Evolutionary conservation across 2,329 filamentous ascomycete species (phyloP), one percentile per base, ranked within the genome.

Genomic region (Aureobasidium sp.): DNA sequence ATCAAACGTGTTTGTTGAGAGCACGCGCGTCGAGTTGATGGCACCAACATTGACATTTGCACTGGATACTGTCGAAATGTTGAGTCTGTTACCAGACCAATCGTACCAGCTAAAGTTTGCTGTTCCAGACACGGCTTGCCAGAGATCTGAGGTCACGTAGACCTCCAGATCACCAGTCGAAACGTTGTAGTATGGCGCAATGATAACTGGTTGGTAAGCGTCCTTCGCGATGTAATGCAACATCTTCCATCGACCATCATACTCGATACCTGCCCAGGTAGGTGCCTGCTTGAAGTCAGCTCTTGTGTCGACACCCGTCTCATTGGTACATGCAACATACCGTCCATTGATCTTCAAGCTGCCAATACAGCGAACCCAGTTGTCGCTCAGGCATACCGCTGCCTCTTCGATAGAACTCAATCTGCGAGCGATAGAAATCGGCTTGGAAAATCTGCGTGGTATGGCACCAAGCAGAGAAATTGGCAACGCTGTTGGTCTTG

Each of bases 391-490:
- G 76, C 59, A 74, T 61, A 0, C 79, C 81, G 34, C 76, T 79
- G 0, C 81, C 81, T 4, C 77, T 70, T 4, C 81, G 74, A 60
- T 84, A 84, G 65, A 79, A 83, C 50, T 78, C 72, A 14, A 84
- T 83, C 63, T 84, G 74, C 2, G 69, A 73, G 35, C 74, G 76
- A 64, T 84, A 83, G 63, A 78, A 78, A 57, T 83, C 79, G 2
- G 80, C 79, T 62, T 84, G 81, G 69, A 83, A 84, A 8, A 83
- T 71, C 61, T 84, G 81, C 0, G 80, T 84, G 0, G 79, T 74
- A 55, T 78, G 76, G 55, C 75, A 79, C 81, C 81, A 84, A 3
- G 78, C 73, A 2, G 74, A 77, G 63, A 84, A 84, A 58, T 84
- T 83, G 12, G 75, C 78, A 0, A 78, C 56, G 0, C 74, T 58